Evolutionary conservation across 352 stramenopile species (phyloP).

Genomic region (Aphanomyces invadans): DNA sequence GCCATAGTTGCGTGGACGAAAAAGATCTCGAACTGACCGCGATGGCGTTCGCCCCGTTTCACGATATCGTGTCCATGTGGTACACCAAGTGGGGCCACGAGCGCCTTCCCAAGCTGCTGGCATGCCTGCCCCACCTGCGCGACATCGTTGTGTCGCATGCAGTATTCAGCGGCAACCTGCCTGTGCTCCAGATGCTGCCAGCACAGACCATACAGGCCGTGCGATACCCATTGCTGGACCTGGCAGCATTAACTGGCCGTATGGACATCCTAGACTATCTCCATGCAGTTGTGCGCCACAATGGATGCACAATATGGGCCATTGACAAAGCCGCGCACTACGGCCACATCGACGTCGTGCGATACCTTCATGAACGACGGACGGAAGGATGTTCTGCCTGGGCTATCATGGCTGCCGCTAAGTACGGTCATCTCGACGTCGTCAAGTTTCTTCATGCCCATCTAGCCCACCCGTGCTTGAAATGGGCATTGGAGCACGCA

Average conservation of each 20-base stretch:
- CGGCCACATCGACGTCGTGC: neutral
- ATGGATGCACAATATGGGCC: neutral
- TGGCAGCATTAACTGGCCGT: neutral
- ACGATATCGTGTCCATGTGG: neutral
- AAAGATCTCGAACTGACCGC: too few relatives aligned
- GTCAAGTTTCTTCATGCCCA: too few relatives aligned
- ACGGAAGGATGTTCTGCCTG: neutral
- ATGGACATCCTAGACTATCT: neutral
- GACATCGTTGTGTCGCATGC: neutral
- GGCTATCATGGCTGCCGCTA: too few relatives aligned
- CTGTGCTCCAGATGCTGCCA: neutral
- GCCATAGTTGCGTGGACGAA: too few relatives aligned
- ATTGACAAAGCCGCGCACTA: neutral
- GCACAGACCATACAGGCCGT: neutral
- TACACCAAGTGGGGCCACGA: neutral
- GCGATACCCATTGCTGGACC: neutral
- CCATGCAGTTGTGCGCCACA: neutral
- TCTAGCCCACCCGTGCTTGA: too few relatives aligned
- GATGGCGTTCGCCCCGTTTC: neutral
- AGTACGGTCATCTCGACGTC: too few relatives aligned
- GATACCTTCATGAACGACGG: neutral
- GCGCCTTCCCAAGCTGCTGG: neutral
- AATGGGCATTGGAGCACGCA: too few relatives aligned
- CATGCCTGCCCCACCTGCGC: neutral
- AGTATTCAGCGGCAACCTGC: neutral